phyloP scores from a whole-genome alignment of 148 eudicot species.

The Salicornia ramosissima region DNA sequence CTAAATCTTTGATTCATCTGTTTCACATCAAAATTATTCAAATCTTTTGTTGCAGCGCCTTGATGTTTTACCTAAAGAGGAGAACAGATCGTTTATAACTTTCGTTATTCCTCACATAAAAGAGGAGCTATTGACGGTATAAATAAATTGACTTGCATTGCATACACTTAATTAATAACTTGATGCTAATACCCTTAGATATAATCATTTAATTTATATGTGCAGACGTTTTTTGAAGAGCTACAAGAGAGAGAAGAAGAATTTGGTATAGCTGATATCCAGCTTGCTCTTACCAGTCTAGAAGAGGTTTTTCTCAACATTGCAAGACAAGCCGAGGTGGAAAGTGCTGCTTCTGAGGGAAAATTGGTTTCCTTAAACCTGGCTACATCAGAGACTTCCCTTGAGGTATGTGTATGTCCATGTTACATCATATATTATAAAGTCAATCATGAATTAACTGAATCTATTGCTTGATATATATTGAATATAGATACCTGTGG shows the following conservation, averaged over 20 bases:
- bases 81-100: constrained; percentile 75
- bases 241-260: constrained; percentile 71
- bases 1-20: neutral
- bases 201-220: neutral
- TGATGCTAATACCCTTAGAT: constrained; percentile 9
- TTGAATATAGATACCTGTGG: constrained; percentile 61
- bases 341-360: constrained; percentile 82
- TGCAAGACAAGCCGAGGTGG: constrained; percentile 85
- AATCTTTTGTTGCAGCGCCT: constrained; percentile 47
- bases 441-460: neutral
- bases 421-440: neutral
- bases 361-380: constrained; percentile 56
- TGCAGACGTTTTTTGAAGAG: constrained; percentile 78
- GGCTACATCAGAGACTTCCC: constrained; percentile 55
- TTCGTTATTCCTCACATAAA: constrained; percentile 72
- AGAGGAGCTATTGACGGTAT: constrained; percentile 66
- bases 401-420: constrained; percentile 42
- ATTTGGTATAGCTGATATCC: constrained; percentile 77
- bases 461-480: neutral
- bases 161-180: neutral
- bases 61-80: constrained; percentile 75
- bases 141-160: constrained; percentile 10
- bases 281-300: constrained; percentile 85
- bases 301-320: constrained; percentile 95
- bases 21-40: neutral